Evolutionary conservation across 495 filamentous ascomycete species (phyloP).

Genomic region (Xylona heveae): DNA sequence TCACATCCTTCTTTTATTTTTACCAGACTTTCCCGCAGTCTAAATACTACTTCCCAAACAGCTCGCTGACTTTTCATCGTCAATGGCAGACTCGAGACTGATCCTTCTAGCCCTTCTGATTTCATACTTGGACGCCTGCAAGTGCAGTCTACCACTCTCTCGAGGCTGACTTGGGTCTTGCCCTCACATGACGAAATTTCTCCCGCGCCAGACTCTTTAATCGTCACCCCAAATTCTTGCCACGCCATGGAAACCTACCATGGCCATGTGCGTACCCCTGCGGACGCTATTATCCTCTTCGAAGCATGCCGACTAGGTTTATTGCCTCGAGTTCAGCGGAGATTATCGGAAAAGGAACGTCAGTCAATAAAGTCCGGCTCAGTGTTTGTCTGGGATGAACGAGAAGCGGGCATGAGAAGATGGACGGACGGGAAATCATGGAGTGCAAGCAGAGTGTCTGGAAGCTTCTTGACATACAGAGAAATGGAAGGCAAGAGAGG

Average conservation of each 20-base stretch:
- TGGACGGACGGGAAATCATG: slow-evolving; percentile 99
- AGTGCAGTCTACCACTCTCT: no score
- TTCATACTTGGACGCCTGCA: no score
- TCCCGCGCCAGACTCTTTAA: not conserved
- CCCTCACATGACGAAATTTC: no score
- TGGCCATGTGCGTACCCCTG: slow-evolving; percentile 77
- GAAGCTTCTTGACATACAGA: slow-evolving; percentile 90
- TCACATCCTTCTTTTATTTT: no score
- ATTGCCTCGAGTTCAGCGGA: slow-evolving; percentile 75
- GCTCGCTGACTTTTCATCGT: no score
- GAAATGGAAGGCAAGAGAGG: slow-evolving; percentile 97
- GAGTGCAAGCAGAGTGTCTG: slow-evolving; percentile 93
- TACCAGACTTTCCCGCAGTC: no score
- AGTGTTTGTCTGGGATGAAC: slow-evolving; percentile 97
- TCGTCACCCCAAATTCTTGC: not conserved
- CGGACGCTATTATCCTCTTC: slow-evolving; percentile 91
- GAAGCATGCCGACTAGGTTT: slow-evolving; percentile 86
- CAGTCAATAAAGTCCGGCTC: slow-evolving; percentile 88
- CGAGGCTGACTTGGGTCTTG: no score
- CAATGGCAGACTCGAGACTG: no score
- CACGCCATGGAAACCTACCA: slow-evolving; percentile 79
- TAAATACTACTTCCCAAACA: no score
- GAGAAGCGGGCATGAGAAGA: slow-evolving; percentile 91
- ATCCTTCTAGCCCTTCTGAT: no score
- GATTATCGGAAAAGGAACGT: slow-evolving; percentile 91